Conservation (phyloP, 116 monocot genomes). For the Zostera marina region DNA sequence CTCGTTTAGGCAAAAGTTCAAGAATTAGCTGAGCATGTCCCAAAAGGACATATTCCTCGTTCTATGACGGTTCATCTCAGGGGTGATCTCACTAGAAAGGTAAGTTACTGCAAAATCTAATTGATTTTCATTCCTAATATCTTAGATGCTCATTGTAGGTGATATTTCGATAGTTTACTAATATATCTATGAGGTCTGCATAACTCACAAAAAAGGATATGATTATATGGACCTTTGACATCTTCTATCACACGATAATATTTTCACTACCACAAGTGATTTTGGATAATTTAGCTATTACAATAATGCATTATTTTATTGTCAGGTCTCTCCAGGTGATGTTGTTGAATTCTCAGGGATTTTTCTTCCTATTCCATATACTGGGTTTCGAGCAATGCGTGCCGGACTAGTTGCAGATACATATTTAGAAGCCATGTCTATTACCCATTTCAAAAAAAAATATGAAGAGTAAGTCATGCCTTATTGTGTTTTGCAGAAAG, state of each 20-base stretch:
- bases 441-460: slow-evolving; percentile 97
- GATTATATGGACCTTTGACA: too few relatives aligned
- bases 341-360: slow-evolving; percentile 86
- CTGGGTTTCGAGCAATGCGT: slow-evolving; percentile 86
- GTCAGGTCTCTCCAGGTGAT: slow-evolving; percentile 92
- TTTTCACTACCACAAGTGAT: too few relatives aligned
- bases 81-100: slow-evolving; percentile 96
- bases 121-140: too few relatives aligned
- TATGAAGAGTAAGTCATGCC: slow-evolving; percentile 74
- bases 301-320: slow-evolving; percentile 6
- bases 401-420: slow-evolving; percentile 98
- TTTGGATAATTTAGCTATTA: too few relatives aligned
- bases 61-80: slow-evolving; percentile 86
- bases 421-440: slow-evolving; percentile 82
- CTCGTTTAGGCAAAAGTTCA: slow-evolving; percentile 68
- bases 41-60: slow-evolving; percentile 96
- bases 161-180: too few relatives aligned
- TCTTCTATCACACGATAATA: too few relatives aligned
- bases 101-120: slow-evolving; percentile 1
- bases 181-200: too few relatives aligned
- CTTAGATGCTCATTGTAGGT: too few relatives aligned
- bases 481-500: background rate
- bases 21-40: slow-evolving; percentile 97
- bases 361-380: slow-evolving; percentile 93
- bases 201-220: too few relatives aligned